Percentiles rank a stretch among this genome's conserved stretches.
These are phyloP conservation scores for Vigna trinervia DNA, from an alignment of 306 rosid genomes.

Conservation along the genomic window DNA sequence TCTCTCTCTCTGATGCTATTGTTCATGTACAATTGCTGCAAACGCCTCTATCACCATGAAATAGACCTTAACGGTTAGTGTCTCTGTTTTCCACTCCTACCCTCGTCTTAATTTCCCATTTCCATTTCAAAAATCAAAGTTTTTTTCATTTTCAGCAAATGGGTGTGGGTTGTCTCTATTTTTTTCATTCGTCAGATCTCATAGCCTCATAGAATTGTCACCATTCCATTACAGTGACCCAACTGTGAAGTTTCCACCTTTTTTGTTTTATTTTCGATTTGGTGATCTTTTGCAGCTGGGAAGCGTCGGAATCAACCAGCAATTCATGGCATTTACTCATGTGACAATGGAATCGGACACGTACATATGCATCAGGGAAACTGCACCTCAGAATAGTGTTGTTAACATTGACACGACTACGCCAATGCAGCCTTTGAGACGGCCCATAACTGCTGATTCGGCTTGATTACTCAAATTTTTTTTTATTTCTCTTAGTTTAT, in stretches of 20 bases:
- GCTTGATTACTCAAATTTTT: constrained; percentile 9
- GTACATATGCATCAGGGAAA: constrained; percentile 74
- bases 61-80: constrained; percentile 9
- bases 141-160: constrained; percentile 31
- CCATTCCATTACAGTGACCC: constrained; percentile 29
- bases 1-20: constrained; percentile 41
- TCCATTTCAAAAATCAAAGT: constrained; percentile 14
- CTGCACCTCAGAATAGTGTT: constrained; percentile 69
- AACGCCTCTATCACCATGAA: not conserved
- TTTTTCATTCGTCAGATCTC: constrained; percentile 38
- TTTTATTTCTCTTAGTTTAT: too few species aligned
- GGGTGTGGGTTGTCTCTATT: not conserved
- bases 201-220: not conserved
- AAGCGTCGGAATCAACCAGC: constrained; percentile 67
- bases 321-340: constrained; percentile 71
- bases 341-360: constrained; percentile 87
- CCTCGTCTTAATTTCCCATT: constrained; percentile 29
- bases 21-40: constrained; percentile 1
- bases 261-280: constrained; percentile 15
- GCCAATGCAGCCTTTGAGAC: constrained; percentile 78
- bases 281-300: constrained; percentile 54
- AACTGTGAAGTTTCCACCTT: constrained; percentile 15
- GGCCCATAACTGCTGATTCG: constrained; percentile 76
- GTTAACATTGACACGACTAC: constrained; percentile 68
- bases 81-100: not conserved